Percentiles rank a stretch among this genome's conserved stretches.
phyloP scores from a whole-genome alignment of 192 early-diverging fungal genomes.

The Coemansia pectinata region DNA sequence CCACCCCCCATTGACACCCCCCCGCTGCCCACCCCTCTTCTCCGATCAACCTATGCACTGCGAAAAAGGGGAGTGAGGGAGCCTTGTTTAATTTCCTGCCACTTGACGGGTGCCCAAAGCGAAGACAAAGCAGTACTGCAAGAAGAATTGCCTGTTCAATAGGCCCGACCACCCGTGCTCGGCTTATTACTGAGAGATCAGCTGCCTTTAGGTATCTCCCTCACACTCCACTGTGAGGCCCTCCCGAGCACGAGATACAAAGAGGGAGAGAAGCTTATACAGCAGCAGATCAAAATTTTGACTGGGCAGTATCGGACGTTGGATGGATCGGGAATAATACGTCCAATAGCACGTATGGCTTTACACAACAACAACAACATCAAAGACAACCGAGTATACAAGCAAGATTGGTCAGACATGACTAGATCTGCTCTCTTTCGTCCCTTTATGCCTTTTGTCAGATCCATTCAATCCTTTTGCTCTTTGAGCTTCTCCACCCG shows the following conservation, averaged over 20 bases:
- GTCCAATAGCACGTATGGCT: neutral
- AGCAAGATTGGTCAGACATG: neutral
- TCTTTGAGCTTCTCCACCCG: neutral
- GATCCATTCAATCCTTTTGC: constrained; percentile 5
- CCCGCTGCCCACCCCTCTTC: neutral
- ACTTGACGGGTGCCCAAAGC: neutral
- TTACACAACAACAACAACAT: neutral
- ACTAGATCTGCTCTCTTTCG: neutral
- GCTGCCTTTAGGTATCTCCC: neutral
- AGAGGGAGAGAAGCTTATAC: neutral
- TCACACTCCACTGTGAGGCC: neutral
- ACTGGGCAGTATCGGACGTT: neutral
- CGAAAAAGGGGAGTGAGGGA: neutral
- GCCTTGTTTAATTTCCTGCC: constrained; percentile 3
- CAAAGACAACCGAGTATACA: neutral
- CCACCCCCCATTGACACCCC: constrained; percentile 8
- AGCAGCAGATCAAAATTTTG: neutral
- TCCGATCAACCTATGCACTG: constrained; percentile 3
- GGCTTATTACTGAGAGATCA: constrained; percentile 7
- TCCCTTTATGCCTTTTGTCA: neutral
- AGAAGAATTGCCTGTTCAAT: neutral
- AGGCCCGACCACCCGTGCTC: neutral
- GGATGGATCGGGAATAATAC: constrained; percentile 6
- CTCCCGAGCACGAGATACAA: neutral
- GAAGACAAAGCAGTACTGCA: neutral